These are phyloP conservation scores for Inga laurina DNA, from an alignment of 306 rosid genomes.

Conservation along the genomic window DNA sequence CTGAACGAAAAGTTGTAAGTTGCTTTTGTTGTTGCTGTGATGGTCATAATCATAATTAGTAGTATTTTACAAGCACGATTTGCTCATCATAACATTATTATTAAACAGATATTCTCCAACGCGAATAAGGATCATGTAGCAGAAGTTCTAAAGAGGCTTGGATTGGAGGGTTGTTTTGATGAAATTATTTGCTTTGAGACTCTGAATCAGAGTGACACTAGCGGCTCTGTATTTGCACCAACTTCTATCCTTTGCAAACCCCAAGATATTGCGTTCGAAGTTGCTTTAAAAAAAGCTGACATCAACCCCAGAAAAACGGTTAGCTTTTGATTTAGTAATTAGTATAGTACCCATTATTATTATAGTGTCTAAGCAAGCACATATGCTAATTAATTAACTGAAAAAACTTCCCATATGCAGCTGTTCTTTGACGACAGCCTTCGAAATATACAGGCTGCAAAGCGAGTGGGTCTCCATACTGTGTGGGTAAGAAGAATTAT, in stretches of 20 bases:
- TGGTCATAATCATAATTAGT: background rate
- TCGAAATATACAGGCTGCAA: slow-evolving; percentile 3
- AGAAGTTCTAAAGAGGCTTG: background rate
- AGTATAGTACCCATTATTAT: background rate
- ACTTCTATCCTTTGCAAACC: background rate
- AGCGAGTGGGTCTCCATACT: background rate
- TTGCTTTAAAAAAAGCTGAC: background rate
- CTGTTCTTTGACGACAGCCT: slow-evolving; percentile 16
- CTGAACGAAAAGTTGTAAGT: background rate
- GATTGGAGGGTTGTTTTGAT: background rate
- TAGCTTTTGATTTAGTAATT: background rate
- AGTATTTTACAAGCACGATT: background rate
- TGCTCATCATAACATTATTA: background rate
- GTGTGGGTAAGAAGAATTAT: background rate
- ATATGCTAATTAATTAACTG: background rate
- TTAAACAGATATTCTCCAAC: background rate
- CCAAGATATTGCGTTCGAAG: background rate
- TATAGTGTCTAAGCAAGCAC: background rate
- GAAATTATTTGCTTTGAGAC: background rate
- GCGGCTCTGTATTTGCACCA: background rate
- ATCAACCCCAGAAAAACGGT: background rate
- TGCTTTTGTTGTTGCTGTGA: background rate
- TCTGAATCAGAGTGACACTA: background rate
- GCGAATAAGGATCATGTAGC: background rate
- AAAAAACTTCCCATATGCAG: background rate